phyloP scores from a whole-genome alignment of 2,329 filamentous ascomycete genomes.

The Cladosporium colombiae region DNA sequence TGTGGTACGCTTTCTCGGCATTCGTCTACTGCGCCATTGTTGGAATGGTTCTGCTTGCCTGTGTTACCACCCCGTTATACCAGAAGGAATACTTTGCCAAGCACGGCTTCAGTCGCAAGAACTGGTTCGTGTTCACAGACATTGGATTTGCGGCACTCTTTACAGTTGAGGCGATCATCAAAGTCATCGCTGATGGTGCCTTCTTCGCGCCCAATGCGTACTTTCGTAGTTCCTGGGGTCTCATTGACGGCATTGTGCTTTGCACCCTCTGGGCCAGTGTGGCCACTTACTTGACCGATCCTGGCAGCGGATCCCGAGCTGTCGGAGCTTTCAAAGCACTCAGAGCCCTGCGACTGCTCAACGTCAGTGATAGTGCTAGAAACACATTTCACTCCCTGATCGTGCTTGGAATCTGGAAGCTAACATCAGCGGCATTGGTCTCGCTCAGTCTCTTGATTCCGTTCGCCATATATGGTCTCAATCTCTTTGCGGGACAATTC shows the following conservation, averaged over 20 bases:
- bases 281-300: conserved; percentile 74
- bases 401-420: conserved; percentile 90
- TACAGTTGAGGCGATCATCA: conserved; percentile 81
- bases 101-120: conserved; percentile 54
- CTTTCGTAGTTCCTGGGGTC: conserved; percentile 92
- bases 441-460: conserved; percentile 92
- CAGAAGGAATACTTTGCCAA: conserved; percentile 77
- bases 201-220: conserved; percentile 98
- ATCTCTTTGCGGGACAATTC: conserved; percentile 84
- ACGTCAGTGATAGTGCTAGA: conserved; percentile 92
- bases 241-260: conserved; percentile 89
- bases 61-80: conserved; percentile 89
- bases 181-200: conserved; percentile 91
- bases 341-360: conserved; percentile 84
- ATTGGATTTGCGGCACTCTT: conserved; percentile 87
- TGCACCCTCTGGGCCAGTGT: conserved; percentile 96
- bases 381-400: conserved; percentile 97
- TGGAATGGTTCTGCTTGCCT: conserved; percentile 95
- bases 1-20: conserved; percentile 92
- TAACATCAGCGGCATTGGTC: conserved; percentile 87
- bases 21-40: conserved; percentile 94
- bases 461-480: conserved; percentile 94
- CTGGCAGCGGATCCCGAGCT: conserved; percentile 82
- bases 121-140: conserved; percentile 97
- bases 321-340: conserved; percentile 97